Percentiles rank a stretch among this genome's conserved stretches.
phyloP scores from a whole-genome alignment of 768 basidiomycete species.

The Megacollybia marginata region DNA sequence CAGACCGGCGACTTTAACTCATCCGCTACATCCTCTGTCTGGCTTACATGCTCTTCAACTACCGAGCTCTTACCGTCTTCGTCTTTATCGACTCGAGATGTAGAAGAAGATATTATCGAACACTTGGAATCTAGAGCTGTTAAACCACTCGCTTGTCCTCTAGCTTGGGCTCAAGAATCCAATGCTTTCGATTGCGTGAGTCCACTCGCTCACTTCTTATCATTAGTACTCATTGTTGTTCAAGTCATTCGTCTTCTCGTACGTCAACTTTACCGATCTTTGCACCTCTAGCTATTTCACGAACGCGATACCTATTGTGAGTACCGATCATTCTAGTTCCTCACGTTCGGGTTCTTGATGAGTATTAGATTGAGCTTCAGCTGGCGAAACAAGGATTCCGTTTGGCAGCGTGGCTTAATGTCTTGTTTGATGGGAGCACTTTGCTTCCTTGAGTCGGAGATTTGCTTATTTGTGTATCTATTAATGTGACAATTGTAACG shows the following conservation, averaged over 20 bases:
- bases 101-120: constrained; percentile 20
- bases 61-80: constrained; percentile 8
- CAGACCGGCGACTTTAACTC: constrained; percentile 27
- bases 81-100: no score
- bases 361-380: constrained; percentile 32
- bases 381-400: constrained; percentile 41
- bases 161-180: constrained; percentile 40
- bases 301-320: constrained; percentile 27
- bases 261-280: constrained; percentile 31
- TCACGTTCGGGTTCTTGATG: constrained; percentile 1
- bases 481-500: no score
- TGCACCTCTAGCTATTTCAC: constrained; percentile 35
- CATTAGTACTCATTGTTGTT: neutral
- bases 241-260: constrained; percentile 37
- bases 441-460: constrained; percentile 23
- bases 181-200: constrained; percentile 38
- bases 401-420: constrained; percentile 43
- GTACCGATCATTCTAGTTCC: constrained; percentile 2
- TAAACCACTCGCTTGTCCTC: constrained; percentile 36
- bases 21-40: constrained; percentile 15
- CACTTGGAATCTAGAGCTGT: constrained; percentile 23
- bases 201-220: neutral
- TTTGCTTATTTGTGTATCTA: no score
- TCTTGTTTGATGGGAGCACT: constrained; percentile 34
- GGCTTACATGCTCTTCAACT: constrained; percentile 34